A percentile compares a stretch with the other conserved stretches of the same genome.
These are phyloP conservation scores for Diaporthe sp. DNA, from an alignment of 2,329 filamentous ascomycete species.

Conservation along the genomic window DNA sequence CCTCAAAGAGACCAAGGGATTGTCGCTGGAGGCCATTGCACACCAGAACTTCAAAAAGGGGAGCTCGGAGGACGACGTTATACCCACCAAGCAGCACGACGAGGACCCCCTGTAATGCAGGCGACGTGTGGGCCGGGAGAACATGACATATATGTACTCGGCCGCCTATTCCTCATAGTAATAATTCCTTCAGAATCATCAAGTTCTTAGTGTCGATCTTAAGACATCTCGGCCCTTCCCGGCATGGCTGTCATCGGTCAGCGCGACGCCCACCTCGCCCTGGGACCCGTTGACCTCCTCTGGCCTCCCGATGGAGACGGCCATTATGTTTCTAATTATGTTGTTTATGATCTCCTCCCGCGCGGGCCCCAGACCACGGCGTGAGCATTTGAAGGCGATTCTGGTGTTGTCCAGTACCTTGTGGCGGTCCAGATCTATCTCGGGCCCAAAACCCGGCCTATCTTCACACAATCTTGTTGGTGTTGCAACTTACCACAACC, in stretches of 20 bases:
- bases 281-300: not conserved
- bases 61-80: conserved; percentile 26
- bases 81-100: conserved; percentile 32
- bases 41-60: conserved; percentile 41
- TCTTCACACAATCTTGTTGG: not conserved
- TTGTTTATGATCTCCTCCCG: not conserved
- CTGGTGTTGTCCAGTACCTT: not conserved
- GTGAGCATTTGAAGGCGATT: not conserved
- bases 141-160: not conserved
- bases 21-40: conserved; percentile 69
- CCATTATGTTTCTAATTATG: not conserved
- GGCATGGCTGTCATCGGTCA: not conserved
- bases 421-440: not conserved
- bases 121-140: too few species aligned
- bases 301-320: not conserved
- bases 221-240: not conserved
- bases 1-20: conserved; percentile 76
- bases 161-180: not conserved
- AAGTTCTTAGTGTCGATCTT: not conserved
- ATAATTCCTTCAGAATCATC: not conserved
- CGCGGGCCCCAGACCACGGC: not conserved
- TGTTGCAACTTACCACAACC: not conserved
- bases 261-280: not conserved
- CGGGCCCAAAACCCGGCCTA: not conserved
- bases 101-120: not conserved